A percentile compares a stretch with the other conserved stretches of the same genome.
Evolutionary conservation across 2,329 filamentous ascomycete genomes (phyloP).

Genomic region (Aschersonia sp.): DNA sequence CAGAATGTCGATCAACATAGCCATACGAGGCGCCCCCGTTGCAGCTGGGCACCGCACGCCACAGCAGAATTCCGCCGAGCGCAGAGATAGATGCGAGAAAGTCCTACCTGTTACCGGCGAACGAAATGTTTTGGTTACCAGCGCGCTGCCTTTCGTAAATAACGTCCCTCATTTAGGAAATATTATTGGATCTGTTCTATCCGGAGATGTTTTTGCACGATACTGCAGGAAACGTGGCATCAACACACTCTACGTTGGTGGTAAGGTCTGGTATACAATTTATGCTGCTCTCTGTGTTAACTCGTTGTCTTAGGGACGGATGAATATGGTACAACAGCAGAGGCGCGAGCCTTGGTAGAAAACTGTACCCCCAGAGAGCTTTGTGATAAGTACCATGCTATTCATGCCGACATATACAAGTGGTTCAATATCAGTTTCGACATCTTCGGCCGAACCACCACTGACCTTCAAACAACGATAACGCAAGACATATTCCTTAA

Average conservation of each 20-base stretch:
- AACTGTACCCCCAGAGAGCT: conserved; percentile 60
- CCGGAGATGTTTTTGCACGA: conserved; percentile 2
- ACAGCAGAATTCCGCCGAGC: not conserved
- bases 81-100: not conserved
- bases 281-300: not conserved
- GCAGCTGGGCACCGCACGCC: not conserved
- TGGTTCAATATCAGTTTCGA: conserved; percentile 87
- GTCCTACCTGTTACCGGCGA: not conserved
- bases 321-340: conserved; percentile 80
- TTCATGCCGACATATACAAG: conserved; percentile 72
- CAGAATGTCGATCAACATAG: too few relatives aligned
- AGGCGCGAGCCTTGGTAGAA: conserved; percentile 77
- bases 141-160: conserved; percentile 4
- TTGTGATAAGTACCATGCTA: conserved; percentile 72
- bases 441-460: conserved; percentile 77
- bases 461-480: conserved; percentile 68
- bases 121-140: conserved; percentile 4
- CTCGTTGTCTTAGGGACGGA: conserved; percentile 24
- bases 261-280: conserved; percentile 14
- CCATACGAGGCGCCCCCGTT: too few relatives aligned
- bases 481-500: conserved; percentile 72
- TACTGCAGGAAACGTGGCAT: conserved; percentile 54
- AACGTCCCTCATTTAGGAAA: conserved; percentile 5
- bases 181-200: conserved; percentile 4
- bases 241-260: conserved; percentile 65